Percentiles rank a stretch among this genome's conserved stretches.
Evolutionary conservation across 2,329 filamentous ascomycete genomes (phyloP).

Genomic region (Fusarium kyushuense): DNA sequence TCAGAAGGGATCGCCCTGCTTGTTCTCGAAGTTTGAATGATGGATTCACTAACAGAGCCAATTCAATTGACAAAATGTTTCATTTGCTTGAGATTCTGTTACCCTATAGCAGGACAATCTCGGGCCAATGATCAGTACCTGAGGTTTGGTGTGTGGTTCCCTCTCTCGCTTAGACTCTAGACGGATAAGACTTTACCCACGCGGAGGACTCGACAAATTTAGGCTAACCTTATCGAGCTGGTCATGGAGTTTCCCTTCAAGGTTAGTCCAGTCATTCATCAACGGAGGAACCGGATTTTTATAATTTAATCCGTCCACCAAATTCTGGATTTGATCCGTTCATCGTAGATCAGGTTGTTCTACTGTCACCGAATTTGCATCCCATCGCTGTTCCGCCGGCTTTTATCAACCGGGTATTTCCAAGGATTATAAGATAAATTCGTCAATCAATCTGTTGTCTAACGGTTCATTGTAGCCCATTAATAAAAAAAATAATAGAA

Average conservation of each 20-base stretch:
- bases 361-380: no score
- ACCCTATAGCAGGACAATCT: background rate
- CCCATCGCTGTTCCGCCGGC: no score
- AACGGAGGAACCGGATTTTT: background rate
- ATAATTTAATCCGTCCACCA: no score
- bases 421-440: no score
- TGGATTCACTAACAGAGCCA: background rate
- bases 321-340: no score
- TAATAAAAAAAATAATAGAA: no score
- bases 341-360: no score
- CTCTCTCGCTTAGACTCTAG: background rate
- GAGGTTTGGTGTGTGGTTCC: no score
- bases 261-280: background rate
- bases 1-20: background rate
- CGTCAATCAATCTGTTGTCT: no score
- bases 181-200: constrained; percentile 1
- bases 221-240: background rate
- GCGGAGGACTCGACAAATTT: no score
- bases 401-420: no score
- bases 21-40: background rate
- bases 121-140: background rate
- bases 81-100: background rate
- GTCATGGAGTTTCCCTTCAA: background rate
- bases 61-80: background rate
- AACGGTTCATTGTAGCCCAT: no score